phyloP scores from a whole-genome alignment of 1,284 basidiomycete genomes.

The Pholiota adiposa region DNA sequence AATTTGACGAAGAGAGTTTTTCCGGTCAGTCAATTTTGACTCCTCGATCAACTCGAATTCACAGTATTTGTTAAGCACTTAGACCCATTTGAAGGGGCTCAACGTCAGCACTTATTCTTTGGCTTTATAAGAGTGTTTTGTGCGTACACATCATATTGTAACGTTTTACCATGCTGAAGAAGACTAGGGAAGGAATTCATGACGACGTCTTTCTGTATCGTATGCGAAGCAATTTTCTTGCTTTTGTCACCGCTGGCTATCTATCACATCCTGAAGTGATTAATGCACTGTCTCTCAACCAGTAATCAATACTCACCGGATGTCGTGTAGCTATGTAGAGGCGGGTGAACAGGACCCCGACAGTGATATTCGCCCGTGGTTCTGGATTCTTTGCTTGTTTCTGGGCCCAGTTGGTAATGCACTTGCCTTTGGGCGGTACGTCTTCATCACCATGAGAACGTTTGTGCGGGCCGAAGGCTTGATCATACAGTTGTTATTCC shows the following conservation, averaged over 20 bases:
- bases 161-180: neutral
- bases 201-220: neutral
- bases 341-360: slow-evolving; percentile 1
- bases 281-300: neutral
- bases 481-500: slow-evolving; percentile 69
- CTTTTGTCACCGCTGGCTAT: slow-evolving; percentile 52
- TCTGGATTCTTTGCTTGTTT: slow-evolving; percentile 40
- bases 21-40: slow-evolving; percentile 4
- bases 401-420: slow-evolving; percentile 30
- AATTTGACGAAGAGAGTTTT: slow-evolving; percentile 29
- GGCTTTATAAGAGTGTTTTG: slow-evolving; percentile 12
- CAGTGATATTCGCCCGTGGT: slow-evolving; percentile 41
- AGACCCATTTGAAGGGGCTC: slow-evolving; percentile 5
- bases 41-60: neutral
- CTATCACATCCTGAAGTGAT: slow-evolving; percentile 36
- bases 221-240: neutral
- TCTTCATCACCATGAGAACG: slow-evolving; percentile 47
- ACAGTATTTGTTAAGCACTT: slow-evolving; percentile 3
- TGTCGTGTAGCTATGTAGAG: slow-evolving; percentile 5
- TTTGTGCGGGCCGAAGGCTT: slow-evolving; percentile 55
- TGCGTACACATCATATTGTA: neutral
- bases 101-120: slow-evolving; percentile 16
- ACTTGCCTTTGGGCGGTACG: slow-evolving; percentile 47
- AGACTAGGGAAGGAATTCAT: neutral
- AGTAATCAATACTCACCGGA: too few species aligned